Evolutionary conservation across 306 rosid genomes (phyloP).

Genomic region (Prunus campanulata): DNA sequence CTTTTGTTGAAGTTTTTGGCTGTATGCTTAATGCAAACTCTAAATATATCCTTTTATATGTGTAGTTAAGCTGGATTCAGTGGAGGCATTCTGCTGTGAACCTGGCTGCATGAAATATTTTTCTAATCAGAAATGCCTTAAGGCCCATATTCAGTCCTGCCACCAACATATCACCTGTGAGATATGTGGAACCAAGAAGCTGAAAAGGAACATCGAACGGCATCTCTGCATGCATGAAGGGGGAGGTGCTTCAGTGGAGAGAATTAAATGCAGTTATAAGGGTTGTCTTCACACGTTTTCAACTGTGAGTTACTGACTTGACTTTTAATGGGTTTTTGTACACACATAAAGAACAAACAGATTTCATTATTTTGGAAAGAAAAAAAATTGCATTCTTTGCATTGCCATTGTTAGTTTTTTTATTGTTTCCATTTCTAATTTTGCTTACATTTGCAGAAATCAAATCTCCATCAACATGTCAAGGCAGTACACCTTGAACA

Average conservation of each 20-base stretch:
- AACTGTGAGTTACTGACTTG: slow-evolving; percentile 43
- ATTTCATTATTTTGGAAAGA: background rate
- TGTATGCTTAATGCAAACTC: background rate
- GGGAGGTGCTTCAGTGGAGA: slow-evolving; percentile 24
- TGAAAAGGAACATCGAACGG: slow-evolving; percentile 72
- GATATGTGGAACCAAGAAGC: slow-evolving; percentile 56
- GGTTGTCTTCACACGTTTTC: slow-evolving; percentile 61
- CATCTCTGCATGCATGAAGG: slow-evolving; percentile 61
- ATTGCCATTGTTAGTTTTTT: background rate
- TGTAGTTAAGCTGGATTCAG: slow-evolving; percentile 58
- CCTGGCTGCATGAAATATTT: slow-evolving; percentile 63
- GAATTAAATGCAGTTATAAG: slow-evolving; percentile 45
- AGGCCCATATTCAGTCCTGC: slow-evolving; percentile 55
- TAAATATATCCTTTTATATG: background rate
- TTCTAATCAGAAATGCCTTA: slow-evolving; percentile 53
- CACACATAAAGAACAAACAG: background rate
- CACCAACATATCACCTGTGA: slow-evolving; percentile 64
- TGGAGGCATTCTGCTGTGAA: slow-evolving; percentile 57
- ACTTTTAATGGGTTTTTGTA: background rate
- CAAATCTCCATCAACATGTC: slow-evolving; percentile 69
- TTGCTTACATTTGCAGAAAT: slow-evolving; percentile 44
- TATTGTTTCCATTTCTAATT: background rate
- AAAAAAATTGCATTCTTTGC: background rate
- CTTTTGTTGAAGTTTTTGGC: background rate
- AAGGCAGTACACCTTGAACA: slow-evolving; percentile 64